Percentiles rank a stretch among this genome's conserved stretches.
Evolutionary conservation across 2,329 filamentous ascomycete species (phyloP).

Genomic region (Ophiocordyceps polyrhachis-furcata): DNA sequence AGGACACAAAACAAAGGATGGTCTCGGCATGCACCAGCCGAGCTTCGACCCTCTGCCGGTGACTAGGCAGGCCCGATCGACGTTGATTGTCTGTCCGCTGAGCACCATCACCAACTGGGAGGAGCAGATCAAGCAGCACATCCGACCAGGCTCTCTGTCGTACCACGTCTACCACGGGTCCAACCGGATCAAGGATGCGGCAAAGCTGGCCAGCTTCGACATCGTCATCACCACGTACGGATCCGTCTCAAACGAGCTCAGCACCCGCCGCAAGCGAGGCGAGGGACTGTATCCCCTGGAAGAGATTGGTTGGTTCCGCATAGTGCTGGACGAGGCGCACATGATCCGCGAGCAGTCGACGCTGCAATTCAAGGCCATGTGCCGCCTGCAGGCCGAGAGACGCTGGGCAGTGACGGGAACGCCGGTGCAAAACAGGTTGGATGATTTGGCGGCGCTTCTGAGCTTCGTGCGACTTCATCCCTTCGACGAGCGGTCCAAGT

Average conservation of each 20-base stretch:
- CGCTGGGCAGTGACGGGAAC: constrained; percentile 97
- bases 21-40: constrained; percentile 13
- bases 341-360: constrained; percentile 77
- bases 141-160: constrained; percentile 42
- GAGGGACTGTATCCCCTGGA: constrained; percentile 45
- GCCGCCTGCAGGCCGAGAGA: constrained; percentile 57
- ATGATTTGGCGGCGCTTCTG: constrained; percentile 73
- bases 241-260: constrained; percentile 65
- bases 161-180: constrained; percentile 79
- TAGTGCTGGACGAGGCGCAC: constrained; percentile 89
- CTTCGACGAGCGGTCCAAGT: constrained; percentile 61
- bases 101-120: constrained; percentile 93
- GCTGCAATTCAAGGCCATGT: constrained; percentile 69
- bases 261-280: constrained; percentile 41
- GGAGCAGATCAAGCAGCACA: constrained; percentile 71
- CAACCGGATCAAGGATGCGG: constrained; percentile 49
- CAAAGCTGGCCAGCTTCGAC: constrained; percentile 54
- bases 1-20: constrained; percentile 15
- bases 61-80: constrained; percentile 55
- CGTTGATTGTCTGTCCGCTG: constrained; percentile 72
- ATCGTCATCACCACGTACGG: constrained; percentile 87
- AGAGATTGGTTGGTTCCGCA: constrained; percentile 77
- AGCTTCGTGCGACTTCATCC: constrained; percentile 72
- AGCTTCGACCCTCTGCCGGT: constrained; percentile 30
- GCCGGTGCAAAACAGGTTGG: constrained; percentile 81